These are phyloP conservation scores for Dacryopinax spathularia DNA, from an alignment of 768 basidiomycete species.

Conservation along the genomic window DNA sequence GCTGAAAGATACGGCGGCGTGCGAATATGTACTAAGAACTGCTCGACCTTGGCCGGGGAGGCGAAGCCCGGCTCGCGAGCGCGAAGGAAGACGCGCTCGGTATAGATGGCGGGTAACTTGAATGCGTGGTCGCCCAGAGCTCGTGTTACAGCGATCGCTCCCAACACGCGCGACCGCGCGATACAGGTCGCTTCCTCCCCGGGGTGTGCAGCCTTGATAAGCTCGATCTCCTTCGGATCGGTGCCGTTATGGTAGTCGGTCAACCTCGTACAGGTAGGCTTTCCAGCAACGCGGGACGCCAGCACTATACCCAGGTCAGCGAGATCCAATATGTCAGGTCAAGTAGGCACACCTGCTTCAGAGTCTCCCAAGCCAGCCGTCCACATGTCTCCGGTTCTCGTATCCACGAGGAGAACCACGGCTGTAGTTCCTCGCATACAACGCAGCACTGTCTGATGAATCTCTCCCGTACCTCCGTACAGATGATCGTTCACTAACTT, in stretches of 20 bases:
- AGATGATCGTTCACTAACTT: slow-evolving; percentile 48
- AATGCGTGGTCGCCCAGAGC: slow-evolving; percentile 59
- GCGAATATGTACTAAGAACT: slow-evolving; percentile 45
- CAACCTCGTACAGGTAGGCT: slow-evolving; percentile 20
- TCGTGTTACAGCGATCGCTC: slow-evolving; percentile 61
- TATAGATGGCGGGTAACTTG: slow-evolving; percentile 58
- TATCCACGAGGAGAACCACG: slow-evolving; percentile 57
- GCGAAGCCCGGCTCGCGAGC: slow-evolving; percentile 44
- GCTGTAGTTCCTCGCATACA: slow-evolving; percentile 74
- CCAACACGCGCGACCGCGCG: not conserved
- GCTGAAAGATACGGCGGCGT: slow-evolving; percentile 56
- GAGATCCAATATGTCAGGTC: not conserved
- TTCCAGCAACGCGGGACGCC: slow-evolving; percentile 39
- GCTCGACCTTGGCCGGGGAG: slow-evolving; percentile 39
- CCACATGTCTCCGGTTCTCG: slow-evolving; percentile 55
- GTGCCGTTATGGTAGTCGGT: not conserved
- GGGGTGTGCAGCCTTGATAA: slow-evolving; percentile 30
- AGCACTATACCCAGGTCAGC: slow-evolving; percentile 36
- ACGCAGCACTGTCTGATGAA: slow-evolving; percentile 49
- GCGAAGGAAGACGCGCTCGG: slow-evolving; percentile 50
- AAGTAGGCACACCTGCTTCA: slow-evolving; percentile 44
- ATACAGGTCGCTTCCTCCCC: not conserved
- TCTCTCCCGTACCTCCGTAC: slow-evolving; percentile 35
- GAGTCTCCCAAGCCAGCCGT: slow-evolving; percentile 70
- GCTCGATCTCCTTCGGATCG: slow-evolving; percentile 21